Conservation (phyloP, 2,329 filamentous ascomycete genomes). For the Arachnomyces sp. region DNA sequence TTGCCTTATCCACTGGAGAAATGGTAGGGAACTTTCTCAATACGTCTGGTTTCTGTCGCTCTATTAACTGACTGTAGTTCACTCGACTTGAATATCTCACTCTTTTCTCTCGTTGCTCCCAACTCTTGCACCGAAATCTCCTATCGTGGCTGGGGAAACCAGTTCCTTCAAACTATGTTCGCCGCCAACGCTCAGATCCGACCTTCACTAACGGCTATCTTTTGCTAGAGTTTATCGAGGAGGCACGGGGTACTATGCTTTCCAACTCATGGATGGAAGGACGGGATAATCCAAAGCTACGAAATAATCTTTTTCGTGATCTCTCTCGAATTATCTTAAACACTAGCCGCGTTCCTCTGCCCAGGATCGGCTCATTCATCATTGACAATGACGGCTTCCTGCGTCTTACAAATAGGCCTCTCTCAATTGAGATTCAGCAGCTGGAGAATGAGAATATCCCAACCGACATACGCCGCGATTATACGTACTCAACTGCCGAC, state of each 20-base stretch:
- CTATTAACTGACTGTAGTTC: neutral
- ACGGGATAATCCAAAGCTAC: too few relatives aligned
- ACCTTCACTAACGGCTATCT: too few relatives aligned
- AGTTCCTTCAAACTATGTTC: neutral
- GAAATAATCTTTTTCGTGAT: constrained; percentile 14
- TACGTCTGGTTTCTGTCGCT: too few relatives aligned
- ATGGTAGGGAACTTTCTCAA: too few relatives aligned
- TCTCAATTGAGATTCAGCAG: constrained; percentile 12
- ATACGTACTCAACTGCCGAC: constrained; percentile 17
- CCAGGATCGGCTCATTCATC: constrained; percentile 17
- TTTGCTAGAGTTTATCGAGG: constrained; percentile 10
- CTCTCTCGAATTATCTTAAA: constrained; percentile 12
- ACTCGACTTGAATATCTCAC: neutral
- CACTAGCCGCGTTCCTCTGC: constrained; percentile 8
- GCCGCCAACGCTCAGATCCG: neutral
- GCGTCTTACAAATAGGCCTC: constrained; percentile 16
- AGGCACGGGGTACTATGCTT: constrained; percentile 7
- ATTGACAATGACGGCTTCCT: constrained; percentile 15
- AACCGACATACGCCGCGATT: constrained; percentile 13
- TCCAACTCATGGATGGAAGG: too few relatives aligned
- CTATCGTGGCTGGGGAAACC: neutral
- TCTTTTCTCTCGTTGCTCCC: neutral
- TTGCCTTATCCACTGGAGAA: too few relatives aligned
- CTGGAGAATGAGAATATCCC: constrained; percentile 19
- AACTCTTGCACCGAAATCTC: constrained; percentile 1